Evolutionary conservation across 1,139 yeast genomes (phyloP).

Genomic region (Candida pseudocylindracea): DNA sequence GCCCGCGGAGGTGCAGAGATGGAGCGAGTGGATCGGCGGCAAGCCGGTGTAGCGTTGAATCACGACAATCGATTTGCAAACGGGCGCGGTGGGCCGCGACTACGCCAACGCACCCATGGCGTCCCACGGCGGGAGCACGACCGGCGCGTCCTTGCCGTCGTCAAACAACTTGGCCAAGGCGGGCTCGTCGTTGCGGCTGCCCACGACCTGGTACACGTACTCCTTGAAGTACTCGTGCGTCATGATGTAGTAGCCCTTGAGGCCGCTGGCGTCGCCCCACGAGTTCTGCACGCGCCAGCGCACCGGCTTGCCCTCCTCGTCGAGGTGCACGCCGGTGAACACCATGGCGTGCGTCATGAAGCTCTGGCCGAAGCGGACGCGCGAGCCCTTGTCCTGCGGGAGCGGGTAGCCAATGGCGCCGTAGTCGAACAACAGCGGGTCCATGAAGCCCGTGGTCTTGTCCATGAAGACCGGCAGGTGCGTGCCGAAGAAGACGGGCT

Average conservation of each 20-base stretch:
- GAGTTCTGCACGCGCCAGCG: conserved; percentile 6
- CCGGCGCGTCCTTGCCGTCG: conserved; percentile 1
- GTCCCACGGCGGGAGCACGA: conserved; percentile 6
- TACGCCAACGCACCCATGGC: conserved; percentile 6
- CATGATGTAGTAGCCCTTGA: conserved; percentile 6
- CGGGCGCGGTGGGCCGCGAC: too few species aligned
- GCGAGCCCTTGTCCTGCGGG: conserved; percentile 19
- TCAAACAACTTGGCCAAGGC: conserved; percentile 2
- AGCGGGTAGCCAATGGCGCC: conserved; percentile 3
- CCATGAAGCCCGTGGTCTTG: conserved; percentile 6
- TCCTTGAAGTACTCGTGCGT: conserved; percentile 6
- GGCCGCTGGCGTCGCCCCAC: conserved; percentile 6
- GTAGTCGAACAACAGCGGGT: conserved; percentile 5
- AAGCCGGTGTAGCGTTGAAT: conserved; percentile 35
- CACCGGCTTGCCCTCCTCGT: conserved; percentile 4
- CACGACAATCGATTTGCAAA: too few species aligned
- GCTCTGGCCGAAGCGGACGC: conserved; percentile 32
- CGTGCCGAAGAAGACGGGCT: conserved; percentile 6
- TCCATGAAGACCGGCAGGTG: conserved; percentile 6
- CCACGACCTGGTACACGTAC: conserved; percentile 6
- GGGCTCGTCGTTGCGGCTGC: conserved; percentile 3
- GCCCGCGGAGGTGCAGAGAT: conserved; percentile 75
- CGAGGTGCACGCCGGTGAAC: conserved; percentile 7
- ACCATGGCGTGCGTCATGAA: conserved; percentile 9
- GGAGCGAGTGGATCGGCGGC: conserved; percentile 94